phyloP scores from a whole-genome alignment of 345 rosid species.

The Syzygium jambos region DNA sequence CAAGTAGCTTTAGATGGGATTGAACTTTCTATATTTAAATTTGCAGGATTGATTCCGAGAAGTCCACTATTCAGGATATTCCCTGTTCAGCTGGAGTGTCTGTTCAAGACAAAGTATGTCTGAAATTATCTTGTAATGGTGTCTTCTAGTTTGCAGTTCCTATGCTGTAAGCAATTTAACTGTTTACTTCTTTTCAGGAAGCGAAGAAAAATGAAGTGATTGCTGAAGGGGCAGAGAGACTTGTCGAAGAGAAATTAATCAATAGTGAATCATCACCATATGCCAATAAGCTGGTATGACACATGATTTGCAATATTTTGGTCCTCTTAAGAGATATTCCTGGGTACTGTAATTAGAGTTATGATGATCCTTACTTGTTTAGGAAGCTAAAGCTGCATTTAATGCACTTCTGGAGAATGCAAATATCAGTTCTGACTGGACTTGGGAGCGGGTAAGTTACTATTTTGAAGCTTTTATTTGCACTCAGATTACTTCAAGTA shows the following conservation, averaged over 20 bases:
- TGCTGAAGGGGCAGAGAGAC: conserved; percentile 27
- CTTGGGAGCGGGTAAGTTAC: conserved; percentile 88
- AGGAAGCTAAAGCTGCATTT: conserved; percentile 87
- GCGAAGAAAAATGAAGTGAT: conserved; percentile 25
- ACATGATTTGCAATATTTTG: background rate
- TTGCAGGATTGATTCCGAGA: conserved; percentile 23
- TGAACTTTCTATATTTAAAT: background rate
- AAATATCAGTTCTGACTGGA: conserved; percentile 88
- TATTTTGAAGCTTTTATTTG: background rate
- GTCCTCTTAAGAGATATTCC: conserved; percentile 4
- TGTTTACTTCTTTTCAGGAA: conserved; percentile 26
- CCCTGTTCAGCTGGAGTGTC: conserved; percentile 19
- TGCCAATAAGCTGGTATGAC: conserved; percentile 57
- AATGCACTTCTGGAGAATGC: conserved; percentile 73
- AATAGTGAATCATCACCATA: conserved; percentile 43
- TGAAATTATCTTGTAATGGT: background rate
- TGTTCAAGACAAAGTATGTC: conserved; percentile 18
- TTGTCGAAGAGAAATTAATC: conserved; percentile 48
- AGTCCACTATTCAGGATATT: conserved; percentile 14
- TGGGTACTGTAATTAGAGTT: background rate
- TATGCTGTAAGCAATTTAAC: background rate
- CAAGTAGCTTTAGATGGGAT: background rate
- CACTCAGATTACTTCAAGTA: conserved; percentile 8
- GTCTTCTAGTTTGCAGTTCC: background rate
- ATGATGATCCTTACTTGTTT: background rate